Evolutionary conservation across 176 grass and related monocot species (phyloP).

Genomic region (Oryza punctata): DNA sequence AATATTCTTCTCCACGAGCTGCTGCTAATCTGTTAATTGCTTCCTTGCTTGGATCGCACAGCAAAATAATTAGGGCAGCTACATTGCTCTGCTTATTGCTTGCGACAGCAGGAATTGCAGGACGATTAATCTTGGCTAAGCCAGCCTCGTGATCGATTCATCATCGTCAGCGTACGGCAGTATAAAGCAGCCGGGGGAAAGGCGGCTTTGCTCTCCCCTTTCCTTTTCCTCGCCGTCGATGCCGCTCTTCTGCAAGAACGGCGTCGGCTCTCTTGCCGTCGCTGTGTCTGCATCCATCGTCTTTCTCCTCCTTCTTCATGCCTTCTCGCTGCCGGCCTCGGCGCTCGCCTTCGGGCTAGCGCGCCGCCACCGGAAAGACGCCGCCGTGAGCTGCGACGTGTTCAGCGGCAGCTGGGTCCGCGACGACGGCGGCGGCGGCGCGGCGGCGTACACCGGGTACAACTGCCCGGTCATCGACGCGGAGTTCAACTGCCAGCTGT

Average conservation of each 20-base stretch:
- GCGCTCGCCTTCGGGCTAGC: constrained; percentile 33
- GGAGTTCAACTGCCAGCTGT: constrained; percentile 94
- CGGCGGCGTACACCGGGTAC: constrained; percentile 58
- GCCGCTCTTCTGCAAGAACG: constrained; percentile 26
- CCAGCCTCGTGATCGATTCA: constrained; percentile 6
- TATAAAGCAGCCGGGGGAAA: constrained; percentile 24
- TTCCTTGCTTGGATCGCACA: background rate
- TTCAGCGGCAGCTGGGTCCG: constrained; percentile 79
- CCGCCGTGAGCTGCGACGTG: constrained; percentile 57
- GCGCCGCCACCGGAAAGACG: constrained; percentile 33
- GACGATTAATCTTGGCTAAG: background rate
- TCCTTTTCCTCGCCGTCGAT: constrained; percentile 9
- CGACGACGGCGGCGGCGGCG: constrained; percentile 21
- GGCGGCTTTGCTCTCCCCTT: background rate
- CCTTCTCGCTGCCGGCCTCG: constrained; percentile 25
- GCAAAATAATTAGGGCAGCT: background rate
- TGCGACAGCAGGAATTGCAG: background rate
- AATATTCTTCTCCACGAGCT: constrained; percentile 26
- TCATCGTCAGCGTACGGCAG: background rate
- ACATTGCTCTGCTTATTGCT: background rate
- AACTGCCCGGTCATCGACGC: constrained; percentile 75
- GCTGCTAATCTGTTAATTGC: background rate
- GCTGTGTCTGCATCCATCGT: constrained; percentile 7
- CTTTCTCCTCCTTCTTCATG: constrained; percentile 22
- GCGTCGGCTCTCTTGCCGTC: background rate